phyloP scores from a whole-genome alignment of 441 rosid genomes.

The Aquilaria agallochum region DNA sequence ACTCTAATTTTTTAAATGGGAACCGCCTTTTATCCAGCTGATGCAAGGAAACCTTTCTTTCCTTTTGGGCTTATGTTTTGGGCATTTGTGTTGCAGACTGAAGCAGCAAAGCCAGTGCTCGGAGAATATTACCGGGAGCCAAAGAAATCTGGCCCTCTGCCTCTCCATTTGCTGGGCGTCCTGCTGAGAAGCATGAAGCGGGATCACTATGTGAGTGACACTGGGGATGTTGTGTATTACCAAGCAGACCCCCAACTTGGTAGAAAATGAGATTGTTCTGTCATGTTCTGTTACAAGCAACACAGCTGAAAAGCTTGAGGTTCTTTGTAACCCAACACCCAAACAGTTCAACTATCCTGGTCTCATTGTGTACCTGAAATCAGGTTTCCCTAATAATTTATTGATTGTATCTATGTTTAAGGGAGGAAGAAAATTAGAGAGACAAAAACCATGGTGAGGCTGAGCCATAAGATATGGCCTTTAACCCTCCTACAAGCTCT shows the following conservation, averaged over 20 bases:
- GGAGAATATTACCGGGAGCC: slow-evolving; percentile 67
- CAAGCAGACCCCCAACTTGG: slow-evolving; percentile 40
- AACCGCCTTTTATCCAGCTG: background rate
- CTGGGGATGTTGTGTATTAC: slow-evolving; percentile 58
- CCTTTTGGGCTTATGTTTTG: slow-evolving; percentile 3
- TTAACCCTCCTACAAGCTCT: too few relatives aligned
- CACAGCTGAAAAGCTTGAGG: slow-evolving; percentile 10
- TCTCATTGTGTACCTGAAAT: too few relatives aligned
- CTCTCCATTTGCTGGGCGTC: slow-evolving; percentile 41
- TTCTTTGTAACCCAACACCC: slow-evolving; percentile 2
- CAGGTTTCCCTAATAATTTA: background rate
- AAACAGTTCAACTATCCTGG: too few relatives aligned
- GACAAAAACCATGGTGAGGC: too few relatives aligned
- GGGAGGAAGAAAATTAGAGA: too few relatives aligned
- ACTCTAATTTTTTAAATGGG: background rate
- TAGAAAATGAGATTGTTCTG: slow-evolving; percentile 25
- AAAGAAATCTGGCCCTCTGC: slow-evolving; percentile 49
- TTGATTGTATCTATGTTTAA: too few relatives aligned
- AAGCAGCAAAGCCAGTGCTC: slow-evolving; percentile 60
- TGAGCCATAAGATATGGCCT: too few relatives aligned
- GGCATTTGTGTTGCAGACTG: slow-evolving; percentile 37
- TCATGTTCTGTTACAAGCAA: background rate
- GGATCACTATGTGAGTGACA: slow-evolving; percentile 55
- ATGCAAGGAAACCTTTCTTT: background rate
- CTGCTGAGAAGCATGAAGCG: slow-evolving; percentile 42